Evolutionary conservation across 1,284 basidiomycete species (phyloP).

Genomic region (Pterulicium gracile): DNA sequence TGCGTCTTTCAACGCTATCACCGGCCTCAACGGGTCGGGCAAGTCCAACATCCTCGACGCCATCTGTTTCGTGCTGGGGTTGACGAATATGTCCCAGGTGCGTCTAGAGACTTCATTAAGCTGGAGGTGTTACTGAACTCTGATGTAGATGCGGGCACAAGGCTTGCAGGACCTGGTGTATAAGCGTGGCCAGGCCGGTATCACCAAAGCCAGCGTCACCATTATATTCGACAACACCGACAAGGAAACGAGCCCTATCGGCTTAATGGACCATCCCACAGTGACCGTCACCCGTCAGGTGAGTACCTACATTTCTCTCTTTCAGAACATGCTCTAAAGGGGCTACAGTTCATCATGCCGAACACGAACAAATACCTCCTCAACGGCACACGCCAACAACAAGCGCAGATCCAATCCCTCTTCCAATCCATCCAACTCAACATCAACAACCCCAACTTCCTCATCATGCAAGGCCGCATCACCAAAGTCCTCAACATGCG

Average conservation of each 20-base stretch:
- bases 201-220: slow-evolving; percentile 96
- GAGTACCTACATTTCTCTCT: slow-evolving; percentile 13
- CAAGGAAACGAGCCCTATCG: slow-evolving; percentile 75
- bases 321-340: slow-evolving; percentile 1
- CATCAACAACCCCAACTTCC: slow-evolving; percentile 99
- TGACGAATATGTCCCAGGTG: slow-evolving; percentile 86
- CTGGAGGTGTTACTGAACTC: slow-evolving; percentile 1
- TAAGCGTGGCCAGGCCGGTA: slow-evolving; percentile 94
- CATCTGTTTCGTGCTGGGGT: slow-evolving; percentile 94
- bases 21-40: slow-evolving; percentile 88
- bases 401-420: slow-evolving; percentile 82
- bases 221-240: slow-evolving; percentile 99
- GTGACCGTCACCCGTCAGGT: slow-evolving; percentile 98
- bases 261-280: slow-evolving; percentile 75
- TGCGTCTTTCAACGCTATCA: slow-evolving; percentile 95
- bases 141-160: slow-evolving; percentile 76
- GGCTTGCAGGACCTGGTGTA: slow-evolving; percentile 98
- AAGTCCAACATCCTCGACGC: slow-evolving; percentile 98
- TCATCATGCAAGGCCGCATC: slow-evolving; percentile 98
- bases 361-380: slow-evolving; percentile 95
- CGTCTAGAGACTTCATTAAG: slow-evolving; percentile 16
- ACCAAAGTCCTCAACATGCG: slow-evolving; percentile 98
- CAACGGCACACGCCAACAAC: slow-evolving; percentile 92
- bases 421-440: slow-evolving; percentile 98
- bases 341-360: slow-evolving; percentile 74